Percentiles rank a stretch among this genome's conserved stretches.
Evolutionary conservation across 23 red algal genomes (phyloP).

Genomic region (Pyropia yezoensis): DNA sequence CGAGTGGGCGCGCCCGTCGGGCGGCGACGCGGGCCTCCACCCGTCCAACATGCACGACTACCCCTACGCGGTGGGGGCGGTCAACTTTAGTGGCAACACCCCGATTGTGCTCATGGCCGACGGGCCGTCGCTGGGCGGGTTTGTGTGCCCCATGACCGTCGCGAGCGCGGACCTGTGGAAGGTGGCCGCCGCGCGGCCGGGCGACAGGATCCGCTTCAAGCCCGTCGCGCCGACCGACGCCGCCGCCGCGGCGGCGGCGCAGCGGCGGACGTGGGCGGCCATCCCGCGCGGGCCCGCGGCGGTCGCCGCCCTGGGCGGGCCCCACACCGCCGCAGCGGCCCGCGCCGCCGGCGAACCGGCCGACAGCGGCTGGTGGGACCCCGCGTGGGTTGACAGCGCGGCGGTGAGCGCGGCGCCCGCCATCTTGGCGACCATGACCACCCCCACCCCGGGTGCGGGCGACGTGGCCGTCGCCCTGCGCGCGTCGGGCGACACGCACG

Average conservation of each 20-base stretch:
- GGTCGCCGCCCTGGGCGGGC: neutral
- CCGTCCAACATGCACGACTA: slow-evolving; percentile 70
- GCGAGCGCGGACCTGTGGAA: slow-evolving; percentile 56
- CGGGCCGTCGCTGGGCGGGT: slow-evolving; percentile 51
- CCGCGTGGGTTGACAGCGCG: slow-evolving; percentile 9
- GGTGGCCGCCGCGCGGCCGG: slow-evolving; percentile 46
- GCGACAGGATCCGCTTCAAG: slow-evolving; percentile 33
- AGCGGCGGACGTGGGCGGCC: slow-evolving; percentile 33
- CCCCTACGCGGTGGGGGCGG: slow-evolving; percentile 50
- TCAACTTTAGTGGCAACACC: slow-evolving; percentile 70
- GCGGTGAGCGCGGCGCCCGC: slow-evolving; percentile 1
- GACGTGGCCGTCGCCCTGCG: slow-evolving; percentile 45
- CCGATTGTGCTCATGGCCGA: slow-evolving; percentile 71
- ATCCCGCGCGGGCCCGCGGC: slow-evolving; percentile 13
- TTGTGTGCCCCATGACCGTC: slow-evolving; percentile 63
- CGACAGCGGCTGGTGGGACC: slow-evolving; percentile 9
- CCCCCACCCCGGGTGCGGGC: slow-evolving; percentile 20
- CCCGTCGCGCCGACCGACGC: slow-evolving; percentile 43
- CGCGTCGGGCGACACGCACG: slow-evolving; percentile 62
- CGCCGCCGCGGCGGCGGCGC: neutral
- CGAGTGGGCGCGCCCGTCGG: slow-evolving; percentile 38
- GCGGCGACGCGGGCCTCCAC: slow-evolving; percentile 57
- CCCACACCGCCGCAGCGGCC: slow-evolving; percentile 1
- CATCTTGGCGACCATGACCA: slow-evolving; percentile 18
- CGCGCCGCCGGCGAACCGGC: neutral